A percentile compares a stretch with the other conserved stretches of the same genome.
These are phyloP conservation scores for Roridomyces roridus DNA, from an alignment of 768 basidiomycete genomes.

Conservation along the genomic window DNA sequence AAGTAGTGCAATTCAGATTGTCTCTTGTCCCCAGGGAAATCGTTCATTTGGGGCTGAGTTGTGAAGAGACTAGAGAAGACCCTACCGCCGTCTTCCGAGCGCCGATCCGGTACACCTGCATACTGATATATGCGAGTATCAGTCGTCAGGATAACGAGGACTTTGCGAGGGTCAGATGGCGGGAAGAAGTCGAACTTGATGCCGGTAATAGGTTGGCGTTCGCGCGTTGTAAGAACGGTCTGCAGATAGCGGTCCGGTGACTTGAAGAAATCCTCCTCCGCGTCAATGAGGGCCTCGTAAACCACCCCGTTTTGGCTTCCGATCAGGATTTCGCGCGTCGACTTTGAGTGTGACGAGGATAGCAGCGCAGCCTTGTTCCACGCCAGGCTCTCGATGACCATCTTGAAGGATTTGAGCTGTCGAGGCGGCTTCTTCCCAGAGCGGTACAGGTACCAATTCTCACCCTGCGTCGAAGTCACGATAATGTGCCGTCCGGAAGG, in stretches of 20 bases:
- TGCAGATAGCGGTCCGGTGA: constrained; percentile 83
- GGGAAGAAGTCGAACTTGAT: constrained; percentile 83
- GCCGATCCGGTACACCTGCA: constrained; percentile 68
- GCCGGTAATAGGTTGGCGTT: constrained; percentile 84
- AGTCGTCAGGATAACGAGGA: constrained; percentile 83
- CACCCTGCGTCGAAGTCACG: constrained; percentile 84
- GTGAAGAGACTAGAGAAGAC: constrained; percentile 76
- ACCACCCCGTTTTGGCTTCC: constrained; percentile 86
- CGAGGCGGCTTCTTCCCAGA: constrained; percentile 86
- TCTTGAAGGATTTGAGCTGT: constrained; percentile 79
- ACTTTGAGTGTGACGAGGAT: constrained; percentile 69
- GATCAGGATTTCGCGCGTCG: constrained; percentile 85
- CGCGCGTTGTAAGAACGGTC: constrained; percentile 76
- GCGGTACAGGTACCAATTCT: constrained; percentile 91
- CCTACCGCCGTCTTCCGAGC: constrained; percentile 76
- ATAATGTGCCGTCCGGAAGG: constrained; percentile 92
- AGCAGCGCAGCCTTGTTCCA: constrained; percentile 83
- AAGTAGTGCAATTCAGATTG: constrained; percentile 85
- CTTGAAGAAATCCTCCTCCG: constrained; percentile 92
- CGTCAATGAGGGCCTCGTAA: constrained; percentile 89
- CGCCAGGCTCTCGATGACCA: constrained; percentile 88
- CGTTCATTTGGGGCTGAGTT: constrained; percentile 74
- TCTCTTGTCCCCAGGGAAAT: constrained; percentile 80
- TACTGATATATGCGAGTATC: constrained; percentile 92
- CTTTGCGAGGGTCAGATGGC: constrained; percentile 63